Percentiles rank a stretch among this genome's conserved stretches.
phyloP scores from a whole-genome alignment of 257 asterid species.

The Solanum sparsipilum region DNA sequence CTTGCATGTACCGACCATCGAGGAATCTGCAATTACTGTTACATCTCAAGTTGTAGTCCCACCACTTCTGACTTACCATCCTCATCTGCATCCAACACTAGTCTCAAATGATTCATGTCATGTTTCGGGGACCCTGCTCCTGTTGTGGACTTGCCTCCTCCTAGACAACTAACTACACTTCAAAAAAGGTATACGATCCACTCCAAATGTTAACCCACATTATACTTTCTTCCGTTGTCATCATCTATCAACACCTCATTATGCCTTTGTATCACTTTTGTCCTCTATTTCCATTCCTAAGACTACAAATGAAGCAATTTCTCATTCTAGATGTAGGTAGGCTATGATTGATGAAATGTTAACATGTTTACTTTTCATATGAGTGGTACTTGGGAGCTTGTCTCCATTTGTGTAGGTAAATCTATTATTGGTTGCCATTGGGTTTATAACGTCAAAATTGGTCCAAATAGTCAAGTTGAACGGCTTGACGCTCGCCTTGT shows the following conservation, averaged over 20 bases:
- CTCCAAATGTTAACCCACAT: background rate
- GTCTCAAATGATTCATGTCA: background rate
- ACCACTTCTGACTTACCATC: background rate
- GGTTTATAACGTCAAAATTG: background rate
- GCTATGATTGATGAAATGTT: background rate
- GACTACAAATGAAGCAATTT: background rate
- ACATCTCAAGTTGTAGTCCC: background rate
- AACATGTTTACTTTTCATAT: background rate
- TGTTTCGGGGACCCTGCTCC: background rate
- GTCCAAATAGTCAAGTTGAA: background rate
- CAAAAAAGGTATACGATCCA: background rate
- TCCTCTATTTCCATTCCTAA: background rate
- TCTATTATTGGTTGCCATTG: background rate
- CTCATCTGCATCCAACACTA: background rate
- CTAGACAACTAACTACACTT: background rate
- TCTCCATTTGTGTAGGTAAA: background rate
- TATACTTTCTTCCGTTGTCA: background rate
- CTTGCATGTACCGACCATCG: background rate
- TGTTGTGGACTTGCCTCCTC: background rate
- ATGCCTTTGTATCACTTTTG: background rate
- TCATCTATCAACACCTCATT: background rate
- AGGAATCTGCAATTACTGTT: background rate
- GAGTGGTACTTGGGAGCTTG: background rate
- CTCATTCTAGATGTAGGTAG: background rate
- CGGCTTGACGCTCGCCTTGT: background rate